Evolutionary conservation across 805 yeast species (phyloP).

Genomic region (Metschnikowia drakensbergensis): DNA sequence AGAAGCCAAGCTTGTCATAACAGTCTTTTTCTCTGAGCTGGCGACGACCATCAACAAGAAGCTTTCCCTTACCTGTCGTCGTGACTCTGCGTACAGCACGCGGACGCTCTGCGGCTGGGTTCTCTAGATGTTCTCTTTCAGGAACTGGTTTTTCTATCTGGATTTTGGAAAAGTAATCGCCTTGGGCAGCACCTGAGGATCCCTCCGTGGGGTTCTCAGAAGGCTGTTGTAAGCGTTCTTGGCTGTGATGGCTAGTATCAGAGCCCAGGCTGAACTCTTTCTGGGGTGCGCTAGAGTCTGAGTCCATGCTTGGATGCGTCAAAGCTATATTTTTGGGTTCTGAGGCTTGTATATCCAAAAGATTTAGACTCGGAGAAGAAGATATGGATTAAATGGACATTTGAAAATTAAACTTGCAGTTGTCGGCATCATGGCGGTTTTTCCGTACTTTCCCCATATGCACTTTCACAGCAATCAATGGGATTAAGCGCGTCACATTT

Average conservation of each 20-base stretch:
- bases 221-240: neutral
- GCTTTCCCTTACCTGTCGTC: constrained; percentile 17
- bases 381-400: too few relatives aligned
- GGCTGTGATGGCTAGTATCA: neutral
- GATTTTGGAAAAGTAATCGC: constrained; percentile 1
- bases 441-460: constrained; percentile 1
- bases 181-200: neutral
- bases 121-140: constrained; percentile 2
- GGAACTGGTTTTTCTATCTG: constrained; percentile 3
- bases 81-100: constrained; percentile 9
- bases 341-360: too few relatives aligned
- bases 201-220: neutral
- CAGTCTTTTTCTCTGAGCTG: constrained; percentile 32
- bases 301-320: neutral
- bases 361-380: too few relatives aligned
- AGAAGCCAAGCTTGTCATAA: constrained; percentile 33
- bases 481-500: neutral
- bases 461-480: constrained; percentile 1
- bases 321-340: neutral
- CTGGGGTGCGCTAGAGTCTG: neutral
- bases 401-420: too few relatives aligned
- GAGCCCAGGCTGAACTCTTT: constrained; percentile 1
- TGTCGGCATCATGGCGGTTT: neutral
- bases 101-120: neutral
- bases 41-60: constrained; percentile 25